Conservation (phyloP, 345 rosid species). For the Pistacia atlantica region DNA sequence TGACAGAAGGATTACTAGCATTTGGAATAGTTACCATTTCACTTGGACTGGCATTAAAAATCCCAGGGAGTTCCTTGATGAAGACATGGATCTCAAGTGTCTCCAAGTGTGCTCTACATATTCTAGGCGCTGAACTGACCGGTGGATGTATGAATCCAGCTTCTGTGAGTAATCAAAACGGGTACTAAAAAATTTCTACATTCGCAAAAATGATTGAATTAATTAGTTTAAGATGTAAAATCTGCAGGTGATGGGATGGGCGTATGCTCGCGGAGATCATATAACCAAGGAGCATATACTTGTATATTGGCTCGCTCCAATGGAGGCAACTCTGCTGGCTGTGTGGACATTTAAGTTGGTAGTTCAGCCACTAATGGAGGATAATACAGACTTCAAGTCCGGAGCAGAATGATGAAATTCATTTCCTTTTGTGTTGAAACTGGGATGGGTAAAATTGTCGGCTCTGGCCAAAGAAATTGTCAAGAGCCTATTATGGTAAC, state of each 20-base stretch:
- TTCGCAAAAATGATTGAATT: no score
- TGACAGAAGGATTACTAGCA: slow-evolving; percentile 83
- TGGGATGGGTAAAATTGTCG: no score
- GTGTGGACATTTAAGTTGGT: slow-evolving; percentile 70
- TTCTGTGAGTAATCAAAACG: slow-evolving; percentile 50
- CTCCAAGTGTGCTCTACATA: slow-evolving; percentile 81
- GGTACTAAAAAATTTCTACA: background rate
- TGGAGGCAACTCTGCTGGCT: slow-evolving; percentile 76
- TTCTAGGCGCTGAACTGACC: slow-evolving; percentile 90
- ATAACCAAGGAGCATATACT: slow-evolving; percentile 87
- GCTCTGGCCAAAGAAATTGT: no score
- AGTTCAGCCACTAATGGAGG: slow-evolving; percentile 44
- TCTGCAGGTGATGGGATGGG: slow-evolving; percentile 94
- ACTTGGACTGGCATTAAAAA: slow-evolving; percentile 63
- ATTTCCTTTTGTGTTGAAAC: background rate
- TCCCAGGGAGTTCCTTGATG: slow-evolving; percentile 75
- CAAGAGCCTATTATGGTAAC: no score
- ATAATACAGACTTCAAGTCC: slow-evolving; percentile 39
- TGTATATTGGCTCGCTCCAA: slow-evolving; percentile 94
- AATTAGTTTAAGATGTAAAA: no score
- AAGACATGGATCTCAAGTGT: slow-evolving; percentile 93
- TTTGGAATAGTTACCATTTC: slow-evolving; percentile 70
- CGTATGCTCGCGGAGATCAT: slow-evolving; percentile 90
- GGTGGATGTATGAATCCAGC: slow-evolving; percentile 98
- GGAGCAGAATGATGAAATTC: slow-evolving; percentile 46